A percentile compares a stretch with the other conserved stretches of the same genome.
These are phyloP conservation scores for Plasmodium inui DNA, from an alignment of 169 alveolate species.

Conservation along the genomic window DNA sequence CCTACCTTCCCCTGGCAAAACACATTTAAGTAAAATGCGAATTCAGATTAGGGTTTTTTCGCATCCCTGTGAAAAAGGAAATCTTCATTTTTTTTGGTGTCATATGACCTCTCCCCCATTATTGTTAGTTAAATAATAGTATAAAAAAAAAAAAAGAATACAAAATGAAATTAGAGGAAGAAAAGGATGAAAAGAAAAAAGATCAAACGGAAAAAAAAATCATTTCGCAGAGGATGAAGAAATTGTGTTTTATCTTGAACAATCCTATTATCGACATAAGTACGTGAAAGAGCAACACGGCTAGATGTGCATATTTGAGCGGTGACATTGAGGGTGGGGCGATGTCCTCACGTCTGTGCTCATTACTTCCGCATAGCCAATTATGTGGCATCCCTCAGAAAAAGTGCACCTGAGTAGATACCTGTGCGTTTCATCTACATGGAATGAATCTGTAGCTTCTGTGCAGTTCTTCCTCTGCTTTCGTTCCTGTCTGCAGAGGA, in stretches of 20 bases:
- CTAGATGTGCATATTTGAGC: constrained; percentile 5
- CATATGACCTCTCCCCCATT: neutral
- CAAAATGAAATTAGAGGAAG: constrained; percentile 62
- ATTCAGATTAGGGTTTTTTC: neutral
- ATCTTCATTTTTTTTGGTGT: neutral
- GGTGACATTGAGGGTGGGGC: neutral
- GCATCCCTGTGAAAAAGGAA: neutral
- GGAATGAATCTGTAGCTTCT: neutral
- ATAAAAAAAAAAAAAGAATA: neutral
- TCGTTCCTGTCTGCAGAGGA: neutral
- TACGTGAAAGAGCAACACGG: constrained; percentile 16
- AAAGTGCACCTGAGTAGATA: neutral
- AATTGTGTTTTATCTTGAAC: constrained; percentile 40
- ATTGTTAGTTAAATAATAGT: neutral
- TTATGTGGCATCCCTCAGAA: neutral
- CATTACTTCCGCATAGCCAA: neutral
- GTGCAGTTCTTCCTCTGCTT: neutral
- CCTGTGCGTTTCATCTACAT: neutral
- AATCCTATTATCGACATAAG: constrained; percentile 71
- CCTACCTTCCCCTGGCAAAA: neutral
- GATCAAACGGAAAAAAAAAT: constrained; percentile 42
- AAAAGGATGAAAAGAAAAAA: constrained; percentile 17
- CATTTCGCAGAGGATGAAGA: constrained; percentile 72
- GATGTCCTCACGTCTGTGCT: neutral
- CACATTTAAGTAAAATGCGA: neutral